Base-by-base conservation (phyloP, 2,329 filamentous ascomycete genomes). In the Sporothrix brasiliensis region DNA sequence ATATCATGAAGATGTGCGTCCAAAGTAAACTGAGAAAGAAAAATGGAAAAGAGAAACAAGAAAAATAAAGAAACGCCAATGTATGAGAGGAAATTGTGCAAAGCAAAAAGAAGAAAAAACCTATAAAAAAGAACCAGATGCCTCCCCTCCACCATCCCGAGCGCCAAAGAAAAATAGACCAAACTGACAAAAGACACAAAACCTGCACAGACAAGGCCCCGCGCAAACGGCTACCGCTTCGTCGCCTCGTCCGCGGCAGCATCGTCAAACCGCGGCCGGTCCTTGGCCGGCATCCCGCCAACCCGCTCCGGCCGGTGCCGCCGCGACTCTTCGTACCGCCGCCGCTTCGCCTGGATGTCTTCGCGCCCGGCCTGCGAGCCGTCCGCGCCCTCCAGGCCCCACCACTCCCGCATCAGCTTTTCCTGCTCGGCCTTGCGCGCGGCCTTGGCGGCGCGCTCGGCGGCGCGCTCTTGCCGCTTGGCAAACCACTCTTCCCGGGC, bases 401-500 rank as follows among this genome's bases (percentile, higher is more conserved):
- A 90, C 88, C 88, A 90, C 81, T 89, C 88, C 72, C 87, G 79
- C 77, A 89, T 82, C 72, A 90, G 90, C 60, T 84, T 84, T 79
- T 90, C 87, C 81, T 90, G 88, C 76, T 89, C 87, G 68, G 83
- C 81, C 74, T 86, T 86, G 75, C 88, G 82, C 72, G 81, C 81
- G 69, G 86, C 84, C 76, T 89, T 89, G 73, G 85, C 84, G 79
- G 93, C 89, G 50, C 89, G 83, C 79, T 91, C 88, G 70, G 82
- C 83, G 75, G 89, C 86, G 70, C 94, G 85, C 81, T 93, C 88
- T 75, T 92, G 84, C 67, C 92, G 86, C 73, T 87, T 85, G 67
- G 89, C 88, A 79, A 98, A 98, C 95, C 95, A 99, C 79, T 98
- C 93, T 80, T 93, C 92, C 68, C 95, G 85, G 73, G 95, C 95